A percentile compares a stretch with the other conserved stretches of the same genome.
Evolutionary conservation across 176 grass and related monocot species (phyloP).

Genomic region (Thalia dealbata): DNA sequence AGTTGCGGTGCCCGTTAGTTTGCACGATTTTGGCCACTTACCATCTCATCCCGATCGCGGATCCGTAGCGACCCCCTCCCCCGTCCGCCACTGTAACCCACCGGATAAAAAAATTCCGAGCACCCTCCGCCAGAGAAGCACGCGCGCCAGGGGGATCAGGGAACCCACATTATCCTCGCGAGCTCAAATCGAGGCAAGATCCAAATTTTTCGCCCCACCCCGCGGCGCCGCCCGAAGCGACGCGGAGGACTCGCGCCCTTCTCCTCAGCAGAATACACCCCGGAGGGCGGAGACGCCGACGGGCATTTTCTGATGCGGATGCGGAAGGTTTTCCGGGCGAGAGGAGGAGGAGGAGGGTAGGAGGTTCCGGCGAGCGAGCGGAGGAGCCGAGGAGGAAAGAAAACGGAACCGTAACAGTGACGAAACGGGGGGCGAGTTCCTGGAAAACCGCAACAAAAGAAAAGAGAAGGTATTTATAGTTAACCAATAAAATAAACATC

Average conservation of each 20-base stretch:
- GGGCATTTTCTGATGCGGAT: background rate
- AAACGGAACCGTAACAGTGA: slow-evolving; percentile 19
- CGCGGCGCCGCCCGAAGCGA: background rate
- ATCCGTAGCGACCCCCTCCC: slow-evolving; percentile 6
- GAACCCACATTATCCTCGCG: slow-evolving; percentile 19
- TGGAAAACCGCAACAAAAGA: slow-evolving; percentile 33
- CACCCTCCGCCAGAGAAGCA: background rate
- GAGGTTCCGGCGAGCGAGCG: slow-evolving; percentile 1
- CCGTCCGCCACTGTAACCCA: background rate
- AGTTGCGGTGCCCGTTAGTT: background rate
- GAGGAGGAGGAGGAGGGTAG: too few relatives aligned
- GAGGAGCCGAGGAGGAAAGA: slow-evolving; percentile 3
- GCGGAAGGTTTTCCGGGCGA: slow-evolving; percentile 5
- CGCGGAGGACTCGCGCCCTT: background rate
- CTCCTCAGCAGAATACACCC: background rate
- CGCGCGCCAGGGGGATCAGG: slow-evolving; percentile 1
- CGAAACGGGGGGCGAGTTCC: slow-evolving; percentile 1
- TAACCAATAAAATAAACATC: slow-evolving; percentile 2
- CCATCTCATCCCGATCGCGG: slow-evolving; percentile 35
- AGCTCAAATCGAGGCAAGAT: background rate
- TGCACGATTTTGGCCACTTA: slow-evolving; percentile 7
- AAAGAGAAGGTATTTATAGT: slow-evolving; percentile 16
- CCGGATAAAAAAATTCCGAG: background rate
- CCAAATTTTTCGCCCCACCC: background rate
- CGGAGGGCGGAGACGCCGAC: background rate